phyloP scores from a whole-genome alignment of 352 stramenopile species.

The Pythium biforme region DNA sequence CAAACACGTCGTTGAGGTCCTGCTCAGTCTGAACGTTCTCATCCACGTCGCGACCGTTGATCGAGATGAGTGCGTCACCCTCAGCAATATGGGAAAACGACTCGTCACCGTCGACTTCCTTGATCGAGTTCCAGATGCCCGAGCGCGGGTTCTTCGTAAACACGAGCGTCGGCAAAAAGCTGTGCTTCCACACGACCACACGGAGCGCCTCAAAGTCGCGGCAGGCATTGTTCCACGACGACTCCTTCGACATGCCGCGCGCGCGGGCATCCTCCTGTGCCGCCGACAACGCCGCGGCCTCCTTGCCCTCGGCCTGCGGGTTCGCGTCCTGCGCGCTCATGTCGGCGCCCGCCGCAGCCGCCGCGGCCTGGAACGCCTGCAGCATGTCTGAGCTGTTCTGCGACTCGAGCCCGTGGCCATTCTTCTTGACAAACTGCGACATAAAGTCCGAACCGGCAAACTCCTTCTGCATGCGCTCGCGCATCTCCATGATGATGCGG shows the following conservation, averaged over 20 bases:
- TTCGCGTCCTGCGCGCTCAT: slow-evolving; percentile 28
- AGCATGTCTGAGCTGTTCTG: slow-evolving; percentile 32
- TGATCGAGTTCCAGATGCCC: slow-evolving; percentile 66
- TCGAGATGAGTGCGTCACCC: slow-evolving; percentile 68
- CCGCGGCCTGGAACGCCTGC: slow-evolving; percentile 35
- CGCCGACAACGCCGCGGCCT: slow-evolving; percentile 31
- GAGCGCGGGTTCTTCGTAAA: slow-evolving; percentile 44
- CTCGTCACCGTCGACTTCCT: slow-evolving; percentile 73
- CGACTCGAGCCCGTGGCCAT: slow-evolving; percentile 34
- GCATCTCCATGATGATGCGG: slow-evolving; percentile 89
- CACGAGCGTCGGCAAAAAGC: slow-evolving; percentile 70
- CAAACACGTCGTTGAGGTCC: slow-evolving; percentile 73
- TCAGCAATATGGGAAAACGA: slow-evolving; percentile 74
- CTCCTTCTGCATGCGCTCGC: slow-evolving; percentile 81
- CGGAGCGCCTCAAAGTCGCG: slow-evolving; percentile 67
- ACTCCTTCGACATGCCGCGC: slow-evolving; percentile 68
- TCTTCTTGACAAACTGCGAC: slow-evolving; percentile 63
- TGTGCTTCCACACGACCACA: slow-evolving; percentile 88
- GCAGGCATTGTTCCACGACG: slow-evolving; percentile 84
- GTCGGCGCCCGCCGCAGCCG: slow-evolving; percentile 16
- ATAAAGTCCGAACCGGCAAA: slow-evolving; percentile 69
- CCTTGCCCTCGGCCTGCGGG: slow-evolving; percentile 66
- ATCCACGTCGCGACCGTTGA: slow-evolving; percentile 75
- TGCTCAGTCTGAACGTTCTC: slow-evolving; percentile 56
- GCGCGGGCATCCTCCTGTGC: slow-evolving; percentile 22